Evolutionary conservation across 768 basidiomycete genomes (phyloP), one percentile per base, ranked within the genome.

Genomic region (Mycena capillaripes): DNA sequence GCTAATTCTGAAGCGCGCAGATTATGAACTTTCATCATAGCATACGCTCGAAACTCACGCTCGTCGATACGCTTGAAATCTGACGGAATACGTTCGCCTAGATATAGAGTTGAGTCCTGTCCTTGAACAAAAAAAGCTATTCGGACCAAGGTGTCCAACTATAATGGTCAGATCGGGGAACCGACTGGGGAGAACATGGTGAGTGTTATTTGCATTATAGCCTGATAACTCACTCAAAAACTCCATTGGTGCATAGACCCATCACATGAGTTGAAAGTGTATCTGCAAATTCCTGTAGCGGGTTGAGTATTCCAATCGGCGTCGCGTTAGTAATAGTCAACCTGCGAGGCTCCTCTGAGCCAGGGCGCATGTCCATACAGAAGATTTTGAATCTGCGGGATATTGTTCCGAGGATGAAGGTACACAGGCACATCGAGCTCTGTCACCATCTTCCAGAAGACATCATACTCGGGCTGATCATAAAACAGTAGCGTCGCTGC

Each of bases 151-250:
- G 75, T 86, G 86, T 1, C 84, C 86, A 23, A 86, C 82, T 23
- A 86, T 85, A 16, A 85, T 76, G 42, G 83, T 82, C 32, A 83
- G 65, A 16, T 81, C 79, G 0, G 86, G 85, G 66, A 86, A 86
- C 2, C 86, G 84, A 70, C 85, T 86, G 7, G 46, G n/a, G n/a
- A n/a, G 7, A 38, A 38, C 1, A 17, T 29, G 17, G 2, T 25
- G 32, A n/a, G n/a, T n/a, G n/a, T n/a, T n/a, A n/a, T 55, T 16
- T 10, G 5, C 23, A 44, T 12, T 10, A 16, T n/a, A 17, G 3
- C 30, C 29, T 25, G 21, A 19, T 10, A 38, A 34, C 76, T 63
- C 75, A 84, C 83, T 85, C 84, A 62, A 85, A 84, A 4, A 86
- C 81, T 3, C 83, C 83, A 59, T 83, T 84, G 14, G 81, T 81